Percentiles rank a stretch among this genome's conserved stretches.
Evolutionary conservation across 345 rosid genomes (phyloP).

Genomic region (Boechera stricta): DNA sequence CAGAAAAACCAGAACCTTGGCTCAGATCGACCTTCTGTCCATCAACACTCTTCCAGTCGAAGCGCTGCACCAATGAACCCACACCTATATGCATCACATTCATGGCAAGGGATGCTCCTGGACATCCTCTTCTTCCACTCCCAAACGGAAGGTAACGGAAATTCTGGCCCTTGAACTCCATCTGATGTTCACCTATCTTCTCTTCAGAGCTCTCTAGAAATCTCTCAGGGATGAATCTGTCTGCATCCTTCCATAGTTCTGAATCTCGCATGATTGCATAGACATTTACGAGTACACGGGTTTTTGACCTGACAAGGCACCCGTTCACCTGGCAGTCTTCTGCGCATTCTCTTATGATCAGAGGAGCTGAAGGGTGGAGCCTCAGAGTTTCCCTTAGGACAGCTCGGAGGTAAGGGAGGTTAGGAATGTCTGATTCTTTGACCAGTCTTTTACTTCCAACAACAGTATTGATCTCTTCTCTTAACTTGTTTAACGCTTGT

Average conservation of each 20-base stretch:
- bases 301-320: constrained; percentile 52
- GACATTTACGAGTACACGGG: constrained; percentile 56
- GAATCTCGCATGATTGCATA: constrained; percentile 72
- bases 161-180: constrained; percentile 55
- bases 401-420: constrained; percentile 52
- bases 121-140: constrained; percentile 59
- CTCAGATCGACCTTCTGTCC: constrained; percentile 48
- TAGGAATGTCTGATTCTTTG: constrained; percentile 49
- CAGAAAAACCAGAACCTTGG: constrained; percentile 52
- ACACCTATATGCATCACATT: constrained; percentile 51
- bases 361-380: constrained; percentile 49
- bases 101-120: constrained; percentile 54
- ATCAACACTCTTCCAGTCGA: constrained; percentile 49
- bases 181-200: constrained; percentile 49
- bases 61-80: constrained; percentile 54
- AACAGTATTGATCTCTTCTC: constrained; percentile 46
- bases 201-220: constrained; percentile 50
- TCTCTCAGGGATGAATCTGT: constrained; percentile 60
- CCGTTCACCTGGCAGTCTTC: constrained; percentile 50
- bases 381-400: constrained; percentile 50
- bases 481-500: constrained; percentile 43
- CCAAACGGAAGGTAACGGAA: constrained; percentile 59
- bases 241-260: constrained; percentile 52
- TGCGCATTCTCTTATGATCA: constrained; percentile 46
- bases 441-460: constrained; percentile 51